A percentile compares a stretch with the other conserved stretches of the same genome.
Evolutionary conservation across 805 yeast species (phyloP).

Genomic region (Maudiozyma barnettii): DNA sequence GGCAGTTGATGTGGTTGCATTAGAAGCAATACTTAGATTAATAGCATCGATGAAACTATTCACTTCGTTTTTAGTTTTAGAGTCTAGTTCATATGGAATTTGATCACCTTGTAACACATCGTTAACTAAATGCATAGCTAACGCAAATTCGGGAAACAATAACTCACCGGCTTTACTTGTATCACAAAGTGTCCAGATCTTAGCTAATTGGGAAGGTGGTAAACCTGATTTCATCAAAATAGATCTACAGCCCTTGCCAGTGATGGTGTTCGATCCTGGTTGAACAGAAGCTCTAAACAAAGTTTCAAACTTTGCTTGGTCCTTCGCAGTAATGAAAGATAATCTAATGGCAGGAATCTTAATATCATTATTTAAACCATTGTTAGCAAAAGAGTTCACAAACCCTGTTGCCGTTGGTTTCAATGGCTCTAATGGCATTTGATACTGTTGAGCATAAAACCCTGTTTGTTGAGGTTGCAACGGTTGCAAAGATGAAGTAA

Average conservation of each 20-base stretch:
- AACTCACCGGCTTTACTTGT: constrained; percentile 77
- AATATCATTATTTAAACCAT: constrained; percentile 44
- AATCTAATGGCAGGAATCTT: constrained; percentile 70
- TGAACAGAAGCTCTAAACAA: constrained; percentile 73
- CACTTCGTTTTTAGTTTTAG: constrained; percentile 71
- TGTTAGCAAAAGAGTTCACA: constrained; percentile 32
- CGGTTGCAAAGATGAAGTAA: constrained; percentile 13
- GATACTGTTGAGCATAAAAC: constrained; percentile 31
- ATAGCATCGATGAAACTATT: constrained; percentile 84
- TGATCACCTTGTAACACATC: constrained; percentile 67
- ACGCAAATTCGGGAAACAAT: constrained; percentile 87
- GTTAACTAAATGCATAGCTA: constrained; percentile 82
- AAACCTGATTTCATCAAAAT: constrained; percentile 74
- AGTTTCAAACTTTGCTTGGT: constrained; percentile 79
- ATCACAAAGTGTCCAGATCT: constrained; percentile 87
- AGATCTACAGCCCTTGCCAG: constrained; percentile 67
- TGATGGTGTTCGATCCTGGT: constrained; percentile 38
- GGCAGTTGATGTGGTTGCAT: constrained; percentile 9
- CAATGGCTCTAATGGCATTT: constrained; percentile 25
- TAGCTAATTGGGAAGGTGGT: constrained; percentile 64
- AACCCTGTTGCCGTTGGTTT: constrained; percentile 42
- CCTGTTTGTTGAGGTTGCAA: constrained; percentile 36
- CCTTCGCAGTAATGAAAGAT: constrained; percentile 74
- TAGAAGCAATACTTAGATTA: constrained; percentile 63
- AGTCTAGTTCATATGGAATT: constrained; percentile 65